Percentiles rank a stretch among this genome's conserved stretches.
Evolutionary conservation across 108 stramenopile species (phyloP).

Genomic region (Fistulifera pelliculosa): DNA sequence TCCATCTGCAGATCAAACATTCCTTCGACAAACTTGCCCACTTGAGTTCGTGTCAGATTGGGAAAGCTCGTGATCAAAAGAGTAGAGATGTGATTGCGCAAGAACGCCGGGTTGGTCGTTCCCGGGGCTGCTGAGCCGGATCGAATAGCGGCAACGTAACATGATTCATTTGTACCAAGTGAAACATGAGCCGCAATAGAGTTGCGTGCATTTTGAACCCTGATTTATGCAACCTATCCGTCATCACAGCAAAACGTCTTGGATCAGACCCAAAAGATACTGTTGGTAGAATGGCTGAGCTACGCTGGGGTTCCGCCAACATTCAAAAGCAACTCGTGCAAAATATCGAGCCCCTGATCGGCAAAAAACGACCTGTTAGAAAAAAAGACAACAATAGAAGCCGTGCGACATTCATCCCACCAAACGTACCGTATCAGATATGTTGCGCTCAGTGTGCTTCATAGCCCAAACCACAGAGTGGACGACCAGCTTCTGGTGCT

Average conservation of each 20-base stretch:
- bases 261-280: slow-evolving; percentile 91
- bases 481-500: slow-evolving; percentile 96
- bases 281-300: slow-evolving; percentile 96
- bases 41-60: slow-evolving; percentile 87
- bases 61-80: slow-evolving; percentile 90
- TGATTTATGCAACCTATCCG: slow-evolving; percentile 96
- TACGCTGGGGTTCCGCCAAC: slow-evolving; percentile 86
- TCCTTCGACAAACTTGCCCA: slow-evolving; percentile 90
- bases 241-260: slow-evolving; percentile 98
- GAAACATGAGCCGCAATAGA: slow-evolving; percentile 92
- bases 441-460: slow-evolving; percentile 98
- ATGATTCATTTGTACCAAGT: slow-evolving; percentile 89
- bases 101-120: slow-evolving; percentile 80
- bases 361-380: slow-evolving; percentile 2
- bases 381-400: slow-evolving; percentile 7
- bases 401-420: neutral
- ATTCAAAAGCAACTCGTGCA: slow-evolving; percentile 87
- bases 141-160: slow-evolving; percentile 93
- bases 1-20: slow-evolving; percentile 96
- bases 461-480: slow-evolving; percentile 98
- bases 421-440: slow-evolving; percentile 78
- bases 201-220: slow-evolving; percentile 99
- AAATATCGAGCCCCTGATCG: slow-evolving; percentile 84
- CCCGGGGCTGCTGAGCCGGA: slow-evolving; percentile 62
- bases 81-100: slow-evolving; percentile 86